Evolutionary conservation across 2,329 filamentous ascomycete genomes (phyloP).

Genomic region (Coniella vitis): DNA sequence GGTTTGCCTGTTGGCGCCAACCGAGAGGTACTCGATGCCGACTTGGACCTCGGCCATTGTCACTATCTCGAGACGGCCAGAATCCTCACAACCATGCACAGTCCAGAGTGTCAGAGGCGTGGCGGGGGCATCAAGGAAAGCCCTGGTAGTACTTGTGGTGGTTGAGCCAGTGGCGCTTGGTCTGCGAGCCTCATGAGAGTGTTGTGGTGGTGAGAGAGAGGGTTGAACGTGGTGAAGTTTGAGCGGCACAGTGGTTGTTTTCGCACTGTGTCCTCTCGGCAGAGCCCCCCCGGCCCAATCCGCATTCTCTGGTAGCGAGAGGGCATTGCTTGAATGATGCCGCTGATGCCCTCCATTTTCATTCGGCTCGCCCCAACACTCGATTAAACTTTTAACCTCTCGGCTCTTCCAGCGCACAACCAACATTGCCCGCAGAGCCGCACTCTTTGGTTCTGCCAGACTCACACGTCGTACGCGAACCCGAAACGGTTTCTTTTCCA

Average conservation of each 20-base stretch:
- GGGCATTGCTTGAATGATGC: background rate
- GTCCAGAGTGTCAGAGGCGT: too few species aligned
- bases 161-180: too few species aligned
- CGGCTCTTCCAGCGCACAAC: background rate
- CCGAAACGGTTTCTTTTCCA: too few species aligned
- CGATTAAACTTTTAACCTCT: too few species aligned
- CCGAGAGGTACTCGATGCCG: slow-evolving; percentile 53
- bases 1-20: slow-evolving; percentile 85
- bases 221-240: slow-evolving; percentile 11
- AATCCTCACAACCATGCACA: too few species aligned
- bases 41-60: slow-evolving; percentile 17
- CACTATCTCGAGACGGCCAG: background rate
- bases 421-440: slow-evolving; percentile 12
- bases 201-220: background rate
- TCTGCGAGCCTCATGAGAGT: too few species aligned
- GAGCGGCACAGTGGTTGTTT: slow-evolving; percentile 6
- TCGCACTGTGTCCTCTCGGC: slow-evolving; percentile 6
- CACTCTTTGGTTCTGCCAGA: background rate
- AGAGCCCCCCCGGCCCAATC: too few species aligned
- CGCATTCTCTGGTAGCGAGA: too few species aligned
- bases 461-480: too few species aligned
- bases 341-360: too few species aligned
- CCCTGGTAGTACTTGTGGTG: too few species aligned
- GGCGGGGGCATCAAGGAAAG: too few species aligned
- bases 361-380: background rate